Evolutionary conservation across 1,139 yeast species (phyloP), one percentile per base, ranked within the genome.

Genomic region (Entelexis paramagnoliae): DNA sequence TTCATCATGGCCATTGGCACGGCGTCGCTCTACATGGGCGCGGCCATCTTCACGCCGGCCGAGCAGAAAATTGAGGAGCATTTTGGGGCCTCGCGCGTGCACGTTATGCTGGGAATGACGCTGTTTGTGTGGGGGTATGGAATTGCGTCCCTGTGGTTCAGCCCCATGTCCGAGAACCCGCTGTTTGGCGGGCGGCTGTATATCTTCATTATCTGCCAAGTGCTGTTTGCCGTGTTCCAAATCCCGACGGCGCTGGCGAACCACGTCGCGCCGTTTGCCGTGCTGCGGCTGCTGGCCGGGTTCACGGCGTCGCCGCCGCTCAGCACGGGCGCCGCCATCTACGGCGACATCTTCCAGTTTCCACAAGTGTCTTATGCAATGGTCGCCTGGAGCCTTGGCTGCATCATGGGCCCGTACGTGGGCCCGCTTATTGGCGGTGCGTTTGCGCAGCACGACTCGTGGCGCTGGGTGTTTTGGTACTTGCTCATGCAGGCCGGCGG

Each of bases 311-410:
- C 93, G 6, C 96, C 96, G 5, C 88, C 94, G 0, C 72, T 88
- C 63, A 81, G 95, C 3, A 79, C 86, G 59, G 95, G 91, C 11
- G 93, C 91, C 54, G 96, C 95, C 54, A 79, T 95, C 4, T 76
- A 87, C 55, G 75, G 83, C 54, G 96, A 88, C 67, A 55, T 66
- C 38, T 54, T 63, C 46, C 44, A 29, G 1, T 48, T 56, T 33
- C 58, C 59, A 7, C 22, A 38, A 9, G 30, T 55, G 44, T 60
- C 62, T 2, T 51, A 54, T 14, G 46, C 58, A 6, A 39, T 72
- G 62, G 79, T 64, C 42, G 64, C 69, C 50, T 79, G 72, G 82
- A 78, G 76, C 64, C 73, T 60, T 52, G 79, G 68, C 64, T 78
- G 75, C 60, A 80, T 72, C 58, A 71, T 67, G 52, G 89, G 88